Conservation (phyloP, 2,329 filamentous ascomycete genomes). For the Xylariales sp. region DNA sequence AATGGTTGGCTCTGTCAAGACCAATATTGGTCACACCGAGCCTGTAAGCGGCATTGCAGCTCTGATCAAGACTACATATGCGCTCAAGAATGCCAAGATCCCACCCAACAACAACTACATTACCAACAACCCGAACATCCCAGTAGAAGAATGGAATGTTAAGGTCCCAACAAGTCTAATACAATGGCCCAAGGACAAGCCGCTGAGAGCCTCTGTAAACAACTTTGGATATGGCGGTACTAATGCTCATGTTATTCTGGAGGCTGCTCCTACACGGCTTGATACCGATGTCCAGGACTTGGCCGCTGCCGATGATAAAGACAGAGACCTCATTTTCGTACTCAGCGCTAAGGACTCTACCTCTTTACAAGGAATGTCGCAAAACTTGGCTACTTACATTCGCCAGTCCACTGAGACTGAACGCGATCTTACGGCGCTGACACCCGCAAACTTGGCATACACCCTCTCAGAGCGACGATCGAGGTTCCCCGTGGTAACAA, state of each 20-base stretch:
- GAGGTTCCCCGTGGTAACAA: conserved; percentile 3
- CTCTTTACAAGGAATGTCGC: too few relatives aligned
- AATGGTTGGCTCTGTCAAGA: conserved; percentile 13
- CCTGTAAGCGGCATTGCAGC: conserved; percentile 12
- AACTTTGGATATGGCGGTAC: conserved; percentile 7
- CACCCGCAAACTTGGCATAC: conserved; percentile 1
- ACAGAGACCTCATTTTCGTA: too few relatives aligned
- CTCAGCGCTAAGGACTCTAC: conserved; percentile 3
- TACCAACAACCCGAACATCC: conserved; percentile 7
- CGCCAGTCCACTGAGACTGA: too few relatives aligned
- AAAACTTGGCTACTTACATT: too few relatives aligned
- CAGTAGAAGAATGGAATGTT: conserved; percentile 8
- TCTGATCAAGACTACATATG: conserved; percentile 14
- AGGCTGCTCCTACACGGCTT: conserved; percentile 2
- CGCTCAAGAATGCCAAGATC: conserved; percentile 9
- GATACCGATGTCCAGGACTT: not conserved
- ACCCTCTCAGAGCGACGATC: conserved; percentile 2
- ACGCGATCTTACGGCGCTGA: too few relatives aligned
- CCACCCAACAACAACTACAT: conserved; percentile 14
- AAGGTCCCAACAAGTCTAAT: conserved; percentile 3
- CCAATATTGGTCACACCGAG: conserved; percentile 17
- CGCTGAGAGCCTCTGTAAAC: conserved; percentile 14
- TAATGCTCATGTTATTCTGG: conserved; percentile 7
- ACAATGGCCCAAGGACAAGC: conserved; percentile 1
- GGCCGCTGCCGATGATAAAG: too few relatives aligned